Conservation (phyloP, 2,329 filamentous ascomycete species). For the Alternaria atra region DNA sequence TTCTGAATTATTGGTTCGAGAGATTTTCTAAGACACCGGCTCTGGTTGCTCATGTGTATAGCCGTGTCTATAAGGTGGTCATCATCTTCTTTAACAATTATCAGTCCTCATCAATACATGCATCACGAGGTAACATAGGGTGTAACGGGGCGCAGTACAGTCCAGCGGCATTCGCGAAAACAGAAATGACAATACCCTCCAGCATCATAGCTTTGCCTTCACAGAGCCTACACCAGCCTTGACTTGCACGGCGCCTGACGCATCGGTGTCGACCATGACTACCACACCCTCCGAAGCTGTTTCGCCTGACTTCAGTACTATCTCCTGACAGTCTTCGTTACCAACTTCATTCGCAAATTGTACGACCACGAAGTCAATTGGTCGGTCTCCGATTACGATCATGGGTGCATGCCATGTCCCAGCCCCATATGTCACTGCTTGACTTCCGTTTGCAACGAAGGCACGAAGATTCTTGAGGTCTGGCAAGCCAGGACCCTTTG, state of each 20-base stretch:
- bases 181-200: not conserved
- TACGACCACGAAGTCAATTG: conserved; percentile 82
- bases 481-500: conserved; percentile 68
- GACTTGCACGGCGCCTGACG: conserved; percentile 44
- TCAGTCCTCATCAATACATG: not conserved
- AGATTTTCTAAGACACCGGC: not conserved
- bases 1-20: not conserved
- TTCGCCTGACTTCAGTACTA: conserved; percentile 54
- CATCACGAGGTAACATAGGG: not conserved
- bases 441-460: conserved; percentile 78
- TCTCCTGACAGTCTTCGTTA: conserved; percentile 88
- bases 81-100: not conserved
- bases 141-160: not conserved
- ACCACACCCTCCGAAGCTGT: conserved; percentile 46
- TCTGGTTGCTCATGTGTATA: not conserved
- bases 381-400: conserved; percentile 77
- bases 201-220: conserved; percentile 38
- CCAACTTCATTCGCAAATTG: conserved; percentile 87
- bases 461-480: conserved; percentile 76
- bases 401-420: conserved; percentile 98
- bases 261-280: conserved; percentile 45
- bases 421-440: conserved; percentile 90
- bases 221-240: conserved; percentile 47
- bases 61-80: not conserved
- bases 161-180: not conserved